Evolutionary conservation across 2,329 filamentous ascomycete species (phyloP), one percentile per base, ranked within the genome.

Genomic region (Neodidymelliopsis sp.): DNA sequence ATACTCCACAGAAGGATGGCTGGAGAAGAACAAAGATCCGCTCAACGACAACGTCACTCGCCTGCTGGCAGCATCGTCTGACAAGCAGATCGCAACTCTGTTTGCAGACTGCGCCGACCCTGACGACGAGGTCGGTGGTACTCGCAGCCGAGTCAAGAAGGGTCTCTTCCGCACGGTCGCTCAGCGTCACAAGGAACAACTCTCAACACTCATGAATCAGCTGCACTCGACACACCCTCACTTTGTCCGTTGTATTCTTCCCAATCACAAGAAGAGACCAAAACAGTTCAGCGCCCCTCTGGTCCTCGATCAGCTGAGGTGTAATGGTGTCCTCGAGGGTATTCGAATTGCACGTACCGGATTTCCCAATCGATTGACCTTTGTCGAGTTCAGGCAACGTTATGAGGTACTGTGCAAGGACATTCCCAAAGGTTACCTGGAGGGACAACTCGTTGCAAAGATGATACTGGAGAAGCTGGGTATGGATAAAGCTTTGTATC

Each of bases 21-120:
- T 99, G 24, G 93, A 97, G 73, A 99, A 97, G 81, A 99, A 99
- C 79, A 99, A 99, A 72, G 94, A 99, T 66, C 95, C 94, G 1
- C 75, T 99, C 34, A 97, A 97, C 65, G 95, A 99, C 79, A 99
- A 97, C 56, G 83, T 99, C 54, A 99, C 95, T 0, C 85, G 91
- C 16, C 81, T 99, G 6, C 82, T 99, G 25, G 90, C 92, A 27
- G 81, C 82, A 11, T 99, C 95, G 1, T 85, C 81, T 2, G 87
- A 97, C 69, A 85, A 83, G 55, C 93, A 99, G 67, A 81, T 97
- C 53, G 90, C 91, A 2, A 83, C 81, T 28, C 80, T 99, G 0
- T 99, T 99, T 71, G 79, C 84, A 4, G 95, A 99, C 72, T 99
- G 93, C 65, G 88, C 86, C 6, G 92, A 96, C 45, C 70, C 80